Evolutionary conservation across 148 eudicot genomes (phyloP).

Genomic region (Silene latifolia): DNA sequence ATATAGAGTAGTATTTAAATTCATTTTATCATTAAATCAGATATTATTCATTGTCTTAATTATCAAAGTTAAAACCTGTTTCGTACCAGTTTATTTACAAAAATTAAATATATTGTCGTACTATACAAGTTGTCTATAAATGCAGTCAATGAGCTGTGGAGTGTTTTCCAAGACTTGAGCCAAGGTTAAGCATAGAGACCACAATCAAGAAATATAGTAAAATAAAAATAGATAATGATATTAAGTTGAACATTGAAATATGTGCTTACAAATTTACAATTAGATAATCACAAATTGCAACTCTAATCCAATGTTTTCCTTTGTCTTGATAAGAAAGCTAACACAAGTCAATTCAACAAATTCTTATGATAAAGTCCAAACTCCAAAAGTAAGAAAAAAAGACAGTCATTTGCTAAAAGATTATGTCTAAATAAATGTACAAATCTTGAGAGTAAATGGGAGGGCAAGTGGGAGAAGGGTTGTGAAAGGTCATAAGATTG

Average conservation of each 20-base stretch:
- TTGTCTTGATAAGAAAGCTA: constrained; percentile 7
- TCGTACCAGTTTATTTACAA: too few relatives aligned
- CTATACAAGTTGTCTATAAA: too few relatives aligned
- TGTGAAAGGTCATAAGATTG: too few relatives aligned
- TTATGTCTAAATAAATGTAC: not conserved
- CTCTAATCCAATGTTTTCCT: not conserved
- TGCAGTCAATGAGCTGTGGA: not conserved
- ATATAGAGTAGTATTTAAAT: too few relatives aligned
- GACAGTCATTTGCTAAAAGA: not conserved
- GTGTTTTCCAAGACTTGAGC: constrained; percentile 1
- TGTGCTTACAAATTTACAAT: not conserved
- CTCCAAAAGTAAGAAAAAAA: not conserved
- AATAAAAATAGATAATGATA: not conserved
- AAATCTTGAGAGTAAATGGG: too few relatives aligned
- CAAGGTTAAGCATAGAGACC: not conserved
- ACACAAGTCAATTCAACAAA: not conserved
- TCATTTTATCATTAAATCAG: too few relatives aligned
- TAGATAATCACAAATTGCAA: not conserved
- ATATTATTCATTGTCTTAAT: too few relatives aligned
- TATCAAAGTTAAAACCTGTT: too few relatives aligned
- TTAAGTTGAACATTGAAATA: too few relatives aligned
- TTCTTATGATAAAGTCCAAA: not conserved
- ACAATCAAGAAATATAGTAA: not conserved
- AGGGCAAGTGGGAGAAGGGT: too few relatives aligned
- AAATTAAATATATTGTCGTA: too few relatives aligned